Evolutionary conservation across 2,329 filamentous ascomycete genomes (phyloP).

Genomic region (Penicillium verrucosum): DNA sequence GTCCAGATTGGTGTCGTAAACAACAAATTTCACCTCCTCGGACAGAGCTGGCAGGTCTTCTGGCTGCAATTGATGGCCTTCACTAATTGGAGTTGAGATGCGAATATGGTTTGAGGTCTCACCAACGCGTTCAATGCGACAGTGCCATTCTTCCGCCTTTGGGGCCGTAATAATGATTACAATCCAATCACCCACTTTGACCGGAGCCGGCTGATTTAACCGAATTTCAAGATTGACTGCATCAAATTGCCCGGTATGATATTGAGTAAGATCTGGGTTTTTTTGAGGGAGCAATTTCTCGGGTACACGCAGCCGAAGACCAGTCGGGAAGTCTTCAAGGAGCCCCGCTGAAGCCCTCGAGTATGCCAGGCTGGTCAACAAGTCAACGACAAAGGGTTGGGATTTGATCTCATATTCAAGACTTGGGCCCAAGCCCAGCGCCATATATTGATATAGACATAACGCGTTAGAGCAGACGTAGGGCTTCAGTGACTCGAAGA

Average conservation of each 20-base stretch:
- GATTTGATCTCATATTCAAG: slow-evolving; percentile 79
- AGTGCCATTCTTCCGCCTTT: slow-evolving; percentile 41
- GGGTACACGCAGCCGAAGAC: slow-evolving; percentile 55
- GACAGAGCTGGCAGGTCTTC: neutral
- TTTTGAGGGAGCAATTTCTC: neutral
- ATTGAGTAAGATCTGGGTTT: too few relatives aligned
- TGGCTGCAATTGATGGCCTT: neutral
- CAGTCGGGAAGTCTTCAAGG: slow-evolving; percentile 56
- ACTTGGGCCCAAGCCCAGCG: slow-evolving; percentile 77
- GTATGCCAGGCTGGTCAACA: slow-evolving; percentile 81
- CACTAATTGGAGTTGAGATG: slow-evolving; percentile 29
- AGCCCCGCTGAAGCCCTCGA: slow-evolving; percentile 44
- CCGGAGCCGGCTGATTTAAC: slow-evolving; percentile 32
- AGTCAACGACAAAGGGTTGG: slow-evolving; percentile 78
- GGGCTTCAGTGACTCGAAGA: slow-evolving; percentile 54
- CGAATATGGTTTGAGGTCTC: slow-evolving; percentile 45
- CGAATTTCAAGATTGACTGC: slow-evolving; percentile 41
- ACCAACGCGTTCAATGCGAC: slow-evolving; percentile 47
- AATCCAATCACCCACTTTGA: slow-evolving; percentile 55
- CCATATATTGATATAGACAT: slow-evolving; percentile 85
- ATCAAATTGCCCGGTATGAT: slow-evolving; percentile 3
- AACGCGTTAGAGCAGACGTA: slow-evolving; percentile 73
- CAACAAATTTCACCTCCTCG: slow-evolving; percentile 15
- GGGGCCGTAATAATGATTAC: slow-evolving; percentile 24
- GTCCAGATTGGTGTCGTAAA: slow-evolving; percentile 44